Evolutionary conservation across 768 basidiomycete genomes (phyloP).

Genomic region (Suillus tomentosus): DNA sequence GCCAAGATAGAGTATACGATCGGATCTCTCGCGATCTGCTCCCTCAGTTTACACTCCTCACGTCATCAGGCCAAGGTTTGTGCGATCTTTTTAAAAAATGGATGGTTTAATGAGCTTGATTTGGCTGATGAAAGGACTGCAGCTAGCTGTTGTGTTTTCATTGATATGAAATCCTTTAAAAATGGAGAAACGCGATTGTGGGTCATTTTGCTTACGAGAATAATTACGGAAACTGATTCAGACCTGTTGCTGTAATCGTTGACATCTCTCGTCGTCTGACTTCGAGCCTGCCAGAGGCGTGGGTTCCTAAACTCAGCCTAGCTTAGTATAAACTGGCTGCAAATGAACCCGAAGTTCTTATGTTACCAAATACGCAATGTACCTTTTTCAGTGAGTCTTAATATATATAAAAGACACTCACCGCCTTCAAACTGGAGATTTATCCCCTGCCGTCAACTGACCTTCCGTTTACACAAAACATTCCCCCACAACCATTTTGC

Average conservation of each 20-base stretch:
- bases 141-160: conserved; percentile 23
- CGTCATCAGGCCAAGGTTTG: too few species aligned
- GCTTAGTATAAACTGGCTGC: conserved; percentile 22
- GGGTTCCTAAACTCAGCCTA: conserved; percentile 29
- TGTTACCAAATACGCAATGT: conserved; percentile 30
- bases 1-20: conserved; percentile 19
- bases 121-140: neutral
- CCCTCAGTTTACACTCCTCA: conserved; percentile 8
- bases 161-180: conserved; percentile 17
- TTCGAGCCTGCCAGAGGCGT: conserved; percentile 33
- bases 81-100: neutral
- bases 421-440: conserved; percentile 8
- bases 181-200: conserved; percentile 28
- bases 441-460: conserved; percentile 27
- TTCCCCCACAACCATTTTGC: neutral
- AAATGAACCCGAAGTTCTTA: conserved; percentile 19
- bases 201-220: conserved; percentile 29
- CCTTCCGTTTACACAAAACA: conserved; percentile 1
- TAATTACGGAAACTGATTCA: conserved; percentile 29
- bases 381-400: conserved; percentile 14
- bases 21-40: conserved; percentile 34
- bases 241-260: conserved; percentile 31
- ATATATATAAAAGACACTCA: conserved; percentile 31
- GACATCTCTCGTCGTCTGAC: conserved; percentile 32
- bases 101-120: neutral